These are phyloP conservation scores for Aspergillus coremiiformis DNA, from an alignment of 495 filamentous ascomycete species.

Conservation along the genomic window DNA sequence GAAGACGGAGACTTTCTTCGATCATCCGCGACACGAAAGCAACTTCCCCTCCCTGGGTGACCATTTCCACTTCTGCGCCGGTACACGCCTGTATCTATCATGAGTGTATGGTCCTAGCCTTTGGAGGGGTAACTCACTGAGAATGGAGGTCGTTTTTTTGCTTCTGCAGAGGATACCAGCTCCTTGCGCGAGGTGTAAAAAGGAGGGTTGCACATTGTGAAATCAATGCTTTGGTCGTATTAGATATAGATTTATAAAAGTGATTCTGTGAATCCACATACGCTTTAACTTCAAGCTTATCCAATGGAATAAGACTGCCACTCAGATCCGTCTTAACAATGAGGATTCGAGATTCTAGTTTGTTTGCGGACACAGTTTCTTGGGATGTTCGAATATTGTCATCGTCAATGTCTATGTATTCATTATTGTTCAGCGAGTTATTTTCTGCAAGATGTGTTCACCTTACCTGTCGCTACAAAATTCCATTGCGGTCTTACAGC, in stretches of 20 bases:
- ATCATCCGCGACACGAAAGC: conserved; percentile 72
- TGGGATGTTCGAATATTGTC: conserved; percentile 58
- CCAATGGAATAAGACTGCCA: conserved; percentile 52
- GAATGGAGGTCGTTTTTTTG: conserved; percentile 61
- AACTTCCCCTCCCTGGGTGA: conserved; percentile 75
- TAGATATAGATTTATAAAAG: neutral
- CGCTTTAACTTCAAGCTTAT: conserved; percentile 44
- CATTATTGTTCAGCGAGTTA: conserved; percentile 2
- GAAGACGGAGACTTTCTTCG: conserved; percentile 57
- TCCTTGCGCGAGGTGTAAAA: conserved; percentile 75
- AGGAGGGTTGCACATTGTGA: conserved; percentile 91
- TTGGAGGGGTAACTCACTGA: conserved; percentile 37
- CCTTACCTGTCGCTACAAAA: conserved; percentile 61
- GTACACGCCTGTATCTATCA: conserved; percentile 55
- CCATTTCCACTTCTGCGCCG: conserved; percentile 78
- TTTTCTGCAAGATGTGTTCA: neutral
- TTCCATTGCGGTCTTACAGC: conserved; percentile 57
- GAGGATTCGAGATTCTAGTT: conserved; percentile 55
- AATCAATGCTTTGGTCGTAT: conserved; percentile 55
- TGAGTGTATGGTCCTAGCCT: neutral
- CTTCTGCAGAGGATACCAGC: conserved; percentile 53
- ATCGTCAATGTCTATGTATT: conserved; percentile 61
- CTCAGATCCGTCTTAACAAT: conserved; percentile 47
- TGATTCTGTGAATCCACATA: conserved; percentile 12
- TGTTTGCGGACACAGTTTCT: conserved; percentile 57